Conservation (phyloP, 106 monocot species). For the Hemerocallis citrina region DNA sequence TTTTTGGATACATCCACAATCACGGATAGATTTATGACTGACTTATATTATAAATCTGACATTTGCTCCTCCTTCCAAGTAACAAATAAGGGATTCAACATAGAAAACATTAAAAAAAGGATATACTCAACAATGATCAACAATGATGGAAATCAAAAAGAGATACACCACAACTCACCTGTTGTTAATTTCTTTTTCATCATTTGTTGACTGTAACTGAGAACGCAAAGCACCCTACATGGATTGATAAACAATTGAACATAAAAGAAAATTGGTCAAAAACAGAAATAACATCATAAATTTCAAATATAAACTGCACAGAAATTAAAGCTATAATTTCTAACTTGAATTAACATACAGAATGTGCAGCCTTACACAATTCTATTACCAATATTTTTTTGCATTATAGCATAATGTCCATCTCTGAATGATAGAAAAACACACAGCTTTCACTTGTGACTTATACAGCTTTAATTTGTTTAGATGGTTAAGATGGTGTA, state of each 20-base stretch:
- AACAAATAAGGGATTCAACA: neutral
- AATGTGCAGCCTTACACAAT: neutral
- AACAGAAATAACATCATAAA: neutral
- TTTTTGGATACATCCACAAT: neutral
- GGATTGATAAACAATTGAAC: too few relatives aligned
- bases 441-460: neutral
- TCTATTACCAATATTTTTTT: neutral
- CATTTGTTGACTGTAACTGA: slow-evolving; percentile 77
- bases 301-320: neutral
- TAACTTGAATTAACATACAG: neutral
- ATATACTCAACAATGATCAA: neutral
- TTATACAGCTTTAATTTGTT: neutral
- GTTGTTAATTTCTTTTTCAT: slow-evolving; percentile 43
- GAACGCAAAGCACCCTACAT: slow-evolving; percentile 71
- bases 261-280: too few relatives aligned
- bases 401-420: neutral
- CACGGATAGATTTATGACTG: neutral
- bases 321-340: neutral
- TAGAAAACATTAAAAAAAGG: neutral
- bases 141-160: neutral
- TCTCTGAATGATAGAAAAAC: slow-evolving; percentile 3
- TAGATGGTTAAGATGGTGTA: too few relatives aligned
- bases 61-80: neutral
- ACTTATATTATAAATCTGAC: neutral
- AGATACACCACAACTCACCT: slow-evolving; percentile 23